Evolutionary conservation across 768 basidiomycete genomes (phyloP).

Genomic region (Phlegmacium glaucopus): DNA sequence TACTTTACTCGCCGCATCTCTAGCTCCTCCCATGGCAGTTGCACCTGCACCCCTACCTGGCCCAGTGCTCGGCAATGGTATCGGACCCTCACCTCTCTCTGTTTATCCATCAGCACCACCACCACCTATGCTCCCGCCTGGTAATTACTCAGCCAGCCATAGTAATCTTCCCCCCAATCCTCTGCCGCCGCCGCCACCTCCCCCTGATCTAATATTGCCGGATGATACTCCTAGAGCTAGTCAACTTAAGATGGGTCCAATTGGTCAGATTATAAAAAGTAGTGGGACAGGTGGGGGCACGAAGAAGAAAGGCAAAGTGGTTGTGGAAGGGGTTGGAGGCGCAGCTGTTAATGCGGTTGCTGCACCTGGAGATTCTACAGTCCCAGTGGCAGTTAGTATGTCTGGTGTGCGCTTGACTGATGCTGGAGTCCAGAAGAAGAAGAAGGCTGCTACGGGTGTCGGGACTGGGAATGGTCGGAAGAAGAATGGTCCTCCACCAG

Average conservation of each 20-base stretch:
- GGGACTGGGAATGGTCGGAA: slow-evolving; percentile 46
- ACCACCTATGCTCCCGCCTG: slow-evolving; percentile 7
- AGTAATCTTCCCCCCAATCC: slow-evolving; percentile 11
- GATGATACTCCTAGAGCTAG: slow-evolving; percentile 60
- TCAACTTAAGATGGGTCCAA: slow-evolving; percentile 73
- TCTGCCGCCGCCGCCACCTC: slow-evolving; percentile 12
- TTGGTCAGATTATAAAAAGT: slow-evolving; percentile 69
- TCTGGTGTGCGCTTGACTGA: neutral
- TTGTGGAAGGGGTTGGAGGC: slow-evolving; percentile 8
- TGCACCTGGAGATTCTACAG: slow-evolving; percentile 18
- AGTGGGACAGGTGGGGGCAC: slow-evolving; percentile 38
- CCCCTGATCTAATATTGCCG: slow-evolving; percentile 39
- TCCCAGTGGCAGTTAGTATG: slow-evolving; percentile 18
- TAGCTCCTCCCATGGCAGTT: slow-evolving; percentile 14
- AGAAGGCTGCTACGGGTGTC: slow-evolving; percentile 36
- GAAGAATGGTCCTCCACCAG: slow-evolving; percentile 29
- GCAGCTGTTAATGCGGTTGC: slow-evolving; percentile 10
- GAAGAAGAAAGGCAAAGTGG: slow-evolving; percentile 57
- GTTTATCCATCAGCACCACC: neutral
- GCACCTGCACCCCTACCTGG: slow-evolving; percentile 11
- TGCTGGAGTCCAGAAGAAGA: slow-evolving; percentile 34
- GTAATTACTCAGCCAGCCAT: neutral
- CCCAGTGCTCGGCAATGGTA: slow-evolving; percentile 9
- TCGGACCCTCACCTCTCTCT: slow-evolving; percentile 15
- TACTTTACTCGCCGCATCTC: slow-evolving; percentile 33